Evolutionary conservation across 2,329 filamentous ascomycete genomes (phyloP).

Genomic region (Verticillium klebahnii): DNA sequence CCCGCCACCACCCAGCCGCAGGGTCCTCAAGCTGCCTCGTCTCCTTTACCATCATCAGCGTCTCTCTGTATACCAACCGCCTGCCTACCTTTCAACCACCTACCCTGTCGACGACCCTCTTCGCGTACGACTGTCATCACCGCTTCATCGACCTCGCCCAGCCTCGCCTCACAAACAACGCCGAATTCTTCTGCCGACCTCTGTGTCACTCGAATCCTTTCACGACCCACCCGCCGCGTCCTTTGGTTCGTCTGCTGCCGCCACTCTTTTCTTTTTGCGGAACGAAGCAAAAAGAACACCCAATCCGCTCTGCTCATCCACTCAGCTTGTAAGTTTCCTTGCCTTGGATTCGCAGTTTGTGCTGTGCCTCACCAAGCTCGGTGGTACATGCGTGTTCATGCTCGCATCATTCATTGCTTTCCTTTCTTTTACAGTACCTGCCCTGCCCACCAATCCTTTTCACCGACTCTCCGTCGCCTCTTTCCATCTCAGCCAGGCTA

Average conservation of each 20-base stretch:
- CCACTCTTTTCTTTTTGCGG: neutral
- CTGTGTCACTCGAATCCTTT: neutral
- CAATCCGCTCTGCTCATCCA: neutral
- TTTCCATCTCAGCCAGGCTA: too few species aligned
- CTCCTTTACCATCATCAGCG: neutral
- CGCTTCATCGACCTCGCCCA: too few species aligned
- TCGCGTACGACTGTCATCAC: neutral
- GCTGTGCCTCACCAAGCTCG: too few species aligned
- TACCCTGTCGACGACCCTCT: neutral
- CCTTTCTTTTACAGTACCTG: neutral
- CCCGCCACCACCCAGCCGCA: neutral
- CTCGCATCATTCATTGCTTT: too few species aligned
- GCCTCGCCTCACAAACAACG: neutral
- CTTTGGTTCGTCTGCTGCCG: neutral
- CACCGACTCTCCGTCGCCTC: neutral
- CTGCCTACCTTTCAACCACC: neutral
- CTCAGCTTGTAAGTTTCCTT: neutral
- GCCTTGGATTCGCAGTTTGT: neutral
- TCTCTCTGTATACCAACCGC: neutral
- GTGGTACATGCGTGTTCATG: too few species aligned
- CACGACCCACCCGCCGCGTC: neutral
- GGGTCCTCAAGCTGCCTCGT: neutral
- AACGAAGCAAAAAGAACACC: neutral
- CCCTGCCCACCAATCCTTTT: neutral
- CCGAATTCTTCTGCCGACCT: neutral